These are phyloP conservation scores for Ceratocystis albifundus DNA, from an alignment of 2,329 filamentous ascomycete genomes.

Conservation along the genomic window DNA sequence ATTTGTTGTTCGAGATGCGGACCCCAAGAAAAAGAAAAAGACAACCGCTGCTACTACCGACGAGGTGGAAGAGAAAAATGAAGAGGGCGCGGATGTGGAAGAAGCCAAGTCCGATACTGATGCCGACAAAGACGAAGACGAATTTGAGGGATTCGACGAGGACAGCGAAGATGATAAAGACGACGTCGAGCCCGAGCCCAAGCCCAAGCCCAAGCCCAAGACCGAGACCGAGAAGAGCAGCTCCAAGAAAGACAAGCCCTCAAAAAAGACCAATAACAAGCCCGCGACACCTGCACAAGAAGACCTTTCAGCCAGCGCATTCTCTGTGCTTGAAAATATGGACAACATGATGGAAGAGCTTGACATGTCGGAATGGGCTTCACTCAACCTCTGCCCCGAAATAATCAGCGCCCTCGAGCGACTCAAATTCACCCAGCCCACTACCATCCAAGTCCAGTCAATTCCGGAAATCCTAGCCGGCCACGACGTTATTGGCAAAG, in stretches of 20 bases:
- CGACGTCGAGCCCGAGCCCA: constrained; percentile 28
- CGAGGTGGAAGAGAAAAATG: constrained; percentile 46
- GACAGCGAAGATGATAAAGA: constrained; percentile 29
- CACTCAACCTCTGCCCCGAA: constrained; percentile 59
- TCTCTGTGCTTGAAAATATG: constrained; percentile 37
- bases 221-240: constrained; percentile 29
- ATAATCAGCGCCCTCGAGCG: constrained; percentile 64
- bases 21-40: constrained; percentile 20
- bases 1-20: constrained; percentile 38
- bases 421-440: constrained; percentile 70
- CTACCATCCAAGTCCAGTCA: constrained; percentile 63
- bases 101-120: constrained; percentile 22
- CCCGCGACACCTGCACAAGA: constrained; percentile 25
- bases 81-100: constrained; percentile 39
- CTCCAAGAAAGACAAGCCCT: constrained; percentile 26
- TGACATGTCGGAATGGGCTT: constrained; percentile 71
- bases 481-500: constrained; percentile 89
- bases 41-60: constrained; percentile 23
- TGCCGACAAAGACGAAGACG: constrained; percentile 36
- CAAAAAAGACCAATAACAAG: constrained; percentile 8
- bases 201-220: constrained; percentile 27
- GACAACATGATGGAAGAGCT: constrained; percentile 46
- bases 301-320: constrained; percentile 27
- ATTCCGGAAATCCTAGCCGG: constrained; percentile 76
- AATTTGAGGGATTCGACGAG: constrained; percentile 57